A percentile compares a stretch with the other conserved stretches of the same genome.
phyloP scores from a whole-genome alignment of 1,284 basidiomycete genomes.

The Heterobasidion occidentale region DNA sequence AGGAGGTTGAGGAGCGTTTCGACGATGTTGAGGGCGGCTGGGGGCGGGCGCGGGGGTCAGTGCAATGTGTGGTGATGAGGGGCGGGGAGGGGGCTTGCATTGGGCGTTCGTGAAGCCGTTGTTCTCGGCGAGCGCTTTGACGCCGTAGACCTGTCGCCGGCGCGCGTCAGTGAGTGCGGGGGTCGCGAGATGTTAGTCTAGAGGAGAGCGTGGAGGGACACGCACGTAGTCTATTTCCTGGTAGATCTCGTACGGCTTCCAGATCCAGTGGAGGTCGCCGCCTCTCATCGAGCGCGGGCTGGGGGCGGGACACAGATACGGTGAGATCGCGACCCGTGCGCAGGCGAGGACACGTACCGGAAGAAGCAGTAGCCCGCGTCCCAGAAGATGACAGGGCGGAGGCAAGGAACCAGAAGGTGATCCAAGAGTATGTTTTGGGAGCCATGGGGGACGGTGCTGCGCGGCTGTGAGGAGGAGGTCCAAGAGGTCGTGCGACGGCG shows the following conservation, averaged over 20 bases:
- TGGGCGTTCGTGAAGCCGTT: conserved; percentile 88
- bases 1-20: conserved; percentile 71
- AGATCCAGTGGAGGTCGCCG: conserved; percentile 84
- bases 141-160: conserved; percentile 58
- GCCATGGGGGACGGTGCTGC: conserved; percentile 27
- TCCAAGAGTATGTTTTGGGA: conserved; percentile 48
- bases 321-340: neutral
- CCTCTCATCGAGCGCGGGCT: conserved; percentile 64
- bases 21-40: conserved; percentile 74
- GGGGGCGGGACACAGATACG: neutral
- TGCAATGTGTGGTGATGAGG: too few relatives aligned
- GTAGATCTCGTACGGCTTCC: conserved; percentile 76
- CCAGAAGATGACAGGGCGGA: conserved; percentile 38
- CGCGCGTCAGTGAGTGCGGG: too few relatives aligned
- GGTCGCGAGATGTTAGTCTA: conserved; percentile 1
- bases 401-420: conserved; percentile 56
- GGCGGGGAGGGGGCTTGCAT: conserved; percentile 34
- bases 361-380: conserved; percentile 45
- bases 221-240: conserved; percentile 61
- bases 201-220: conserved; percentile 4
- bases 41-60: neutral
- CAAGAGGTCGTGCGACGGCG: neutral
- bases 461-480: neutral
- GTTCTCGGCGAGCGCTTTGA: conserved; percentile 49
- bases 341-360: conserved; percentile 17